Conservation (phyloP, 352 stramenopile genomes). For the Elongisporangium anandrum region DNA sequence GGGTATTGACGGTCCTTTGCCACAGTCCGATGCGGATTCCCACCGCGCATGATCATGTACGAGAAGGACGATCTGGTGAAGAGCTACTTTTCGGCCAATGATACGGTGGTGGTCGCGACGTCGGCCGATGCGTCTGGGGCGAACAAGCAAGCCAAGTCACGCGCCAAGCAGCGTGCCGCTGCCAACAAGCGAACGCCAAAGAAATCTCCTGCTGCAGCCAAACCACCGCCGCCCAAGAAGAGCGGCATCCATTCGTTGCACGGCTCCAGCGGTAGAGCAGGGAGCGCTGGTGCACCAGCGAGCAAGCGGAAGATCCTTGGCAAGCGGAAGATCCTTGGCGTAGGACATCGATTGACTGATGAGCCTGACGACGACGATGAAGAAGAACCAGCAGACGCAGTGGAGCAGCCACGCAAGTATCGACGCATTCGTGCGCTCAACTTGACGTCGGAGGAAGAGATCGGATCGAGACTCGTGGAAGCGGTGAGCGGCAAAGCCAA, state of each 20-base stretch:
- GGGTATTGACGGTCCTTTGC: neutral
- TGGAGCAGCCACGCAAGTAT: conserved; percentile 34
- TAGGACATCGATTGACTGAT: conserved; percentile 37
- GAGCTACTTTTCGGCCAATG: conserved; percentile 52
- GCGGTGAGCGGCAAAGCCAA: conserved; percentile 55
- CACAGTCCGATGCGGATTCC: conserved; percentile 67
- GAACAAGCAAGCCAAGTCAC: conserved; percentile 3
- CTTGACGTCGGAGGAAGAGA: conserved; percentile 74
- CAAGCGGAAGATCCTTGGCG: conserved; percentile 42
- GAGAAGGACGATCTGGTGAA: conserved; percentile 32
- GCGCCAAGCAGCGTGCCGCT: conserved; percentile 3
- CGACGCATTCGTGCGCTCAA: conserved; percentile 45
- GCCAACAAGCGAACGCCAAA: conserved; percentile 19
- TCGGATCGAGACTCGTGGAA: conserved; percentile 54
- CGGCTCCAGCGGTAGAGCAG: conserved; percentile 2
- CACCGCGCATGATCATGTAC: conserved; percentile 39
- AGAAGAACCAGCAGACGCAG: neutral
- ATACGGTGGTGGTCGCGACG: conserved; percentile 55
- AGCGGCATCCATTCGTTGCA: conserved; percentile 54
- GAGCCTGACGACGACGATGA: conserved; percentile 7
- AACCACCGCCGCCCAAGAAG: conserved; percentile 9
- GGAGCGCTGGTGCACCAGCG: conserved; percentile 1
- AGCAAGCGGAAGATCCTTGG: conserved; percentile 34
- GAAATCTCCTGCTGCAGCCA: conserved; percentile 12
- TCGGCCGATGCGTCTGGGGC: conserved; percentile 5